Evolutionary conservation across 176 grass and related monocot genomes (phyloP), one percentile per base, ranked within the genome.

Genomic region (Zizania latifolia): DNA sequence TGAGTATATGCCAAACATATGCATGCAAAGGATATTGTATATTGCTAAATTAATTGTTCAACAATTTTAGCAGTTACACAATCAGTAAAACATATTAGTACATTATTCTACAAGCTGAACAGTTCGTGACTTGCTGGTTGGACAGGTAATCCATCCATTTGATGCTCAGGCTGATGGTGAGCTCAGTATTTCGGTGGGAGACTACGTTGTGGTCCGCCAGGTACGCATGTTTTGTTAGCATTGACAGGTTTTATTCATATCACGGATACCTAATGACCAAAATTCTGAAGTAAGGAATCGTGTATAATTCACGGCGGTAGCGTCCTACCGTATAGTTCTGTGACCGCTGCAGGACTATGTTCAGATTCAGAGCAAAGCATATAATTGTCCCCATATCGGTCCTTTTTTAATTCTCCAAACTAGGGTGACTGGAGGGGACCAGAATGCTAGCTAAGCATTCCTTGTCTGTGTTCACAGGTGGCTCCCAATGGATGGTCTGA

Each of bases 111-210:
- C 21, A 62, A 75, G 54, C 69, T 88, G 3, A 80, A 26, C 5
- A 61, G 4, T 68, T 74, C 27, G 2, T 63, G 36, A 38, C 43
- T 68, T 68, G 1, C 21, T 73, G 67, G 62, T 81, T 50, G 37
- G 68, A 62, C 78, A 99, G 96, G 96, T 92, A 71, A 82, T 99
- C 78, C 92, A 94, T 85, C 76, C 96, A 57, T 99, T 99, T 14
- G 89, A 99, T 86, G 87, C 87, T 43, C 92, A 95, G 81, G 72
- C 92, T 44, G 89, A 92, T 82, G 87, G 96, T 30, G 96, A 99
- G 64, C 96, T 99, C 27, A 88, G 82, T 92, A 77, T 99, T 17
- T 76, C 86, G 0, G 62, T 99, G 57, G 96, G 89, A 74, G 96
- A 99, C 76, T 87, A 86, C 48, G 77, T 99, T 33, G 84, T 92